Evolutionary conservation across 345 rosid species (phyloP), one percentile per base, ranked within the genome.

Genomic region (Mangifera indica): DNA sequence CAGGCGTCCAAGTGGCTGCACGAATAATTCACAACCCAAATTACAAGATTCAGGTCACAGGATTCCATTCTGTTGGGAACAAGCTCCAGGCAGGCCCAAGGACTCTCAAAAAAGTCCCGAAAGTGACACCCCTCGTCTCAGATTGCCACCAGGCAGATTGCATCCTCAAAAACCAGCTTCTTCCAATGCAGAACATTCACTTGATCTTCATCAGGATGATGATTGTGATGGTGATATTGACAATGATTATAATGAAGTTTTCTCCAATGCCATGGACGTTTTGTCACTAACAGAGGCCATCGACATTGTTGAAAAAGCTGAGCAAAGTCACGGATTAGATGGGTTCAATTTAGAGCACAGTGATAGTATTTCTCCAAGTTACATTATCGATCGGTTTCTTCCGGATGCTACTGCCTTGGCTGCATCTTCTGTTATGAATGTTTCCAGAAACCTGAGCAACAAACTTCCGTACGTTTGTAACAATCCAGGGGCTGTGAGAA

Each of bases 51-150:
- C 81, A 10, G 73, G 84, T 3, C 56, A 79, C 7, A 69, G 88
- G 66, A 83, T 94, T 60, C 98, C 97, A 0, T 92, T 94, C 72
- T 87, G 88, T 29, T 92, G 98, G 97, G 98, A 94, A 77, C 85
- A 83, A n/a, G 79, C 87, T 77, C 97, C 98, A 0, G 98, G 97
- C 5, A 81, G 77, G 84, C 98, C 97, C 53, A 90, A 87, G 72
- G 73, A 80, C 55, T 24, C 17, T 7, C 68, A 65, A 40, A 76
- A 60, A 54, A 25, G 60, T 34, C 68, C 58, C 5, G 89, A 81
- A 8, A 67, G 63, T 3, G 84, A 73, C 37, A 89, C 95, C 14
- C 97, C 95, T 15, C 87, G 89, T 4, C 93, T 86, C 0, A 85
- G 77, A 73, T 90, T 76, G 44, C 95, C 97, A 10, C 97, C 98